A percentile compares a stretch with the other conserved stretches of the same genome.
Conservation (phyloP, 768 basidiomycete genomes). For the Kwoniella heveanensis region DNA sequence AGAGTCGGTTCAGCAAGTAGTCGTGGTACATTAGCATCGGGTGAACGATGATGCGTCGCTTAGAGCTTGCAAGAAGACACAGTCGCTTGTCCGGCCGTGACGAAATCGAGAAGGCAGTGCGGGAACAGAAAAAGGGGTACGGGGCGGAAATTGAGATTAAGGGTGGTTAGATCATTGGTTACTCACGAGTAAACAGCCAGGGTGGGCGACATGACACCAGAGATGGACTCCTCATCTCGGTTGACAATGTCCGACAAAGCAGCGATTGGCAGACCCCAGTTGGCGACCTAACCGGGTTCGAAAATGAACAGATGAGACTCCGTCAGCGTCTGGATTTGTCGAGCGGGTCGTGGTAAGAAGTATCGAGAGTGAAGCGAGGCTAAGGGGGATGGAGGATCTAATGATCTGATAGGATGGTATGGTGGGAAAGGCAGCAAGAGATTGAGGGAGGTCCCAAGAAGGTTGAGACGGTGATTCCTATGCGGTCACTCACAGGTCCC, state of each 20-base stretch:
- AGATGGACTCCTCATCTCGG: conserved; percentile 96
- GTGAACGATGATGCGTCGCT: too few relatives aligned
- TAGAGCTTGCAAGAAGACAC: too few relatives aligned
- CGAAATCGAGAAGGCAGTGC: too few relatives aligned
- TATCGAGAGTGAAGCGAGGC: too few relatives aligned
- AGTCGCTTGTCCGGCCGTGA: too few relatives aligned
- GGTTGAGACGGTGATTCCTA: too few relatives aligned
- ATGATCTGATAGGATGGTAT: too few relatives aligned
- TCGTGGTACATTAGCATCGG: too few relatives aligned
- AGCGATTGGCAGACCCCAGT: conserved; percentile 96
- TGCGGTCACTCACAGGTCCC: conserved; percentile 93
- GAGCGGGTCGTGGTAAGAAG: too few relatives aligned
- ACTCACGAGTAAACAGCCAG: conserved; percentile 90
- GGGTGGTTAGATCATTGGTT: background rate
- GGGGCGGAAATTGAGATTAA: background rate
- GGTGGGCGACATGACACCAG: conserved; percentile 93
- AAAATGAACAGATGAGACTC: background rate
- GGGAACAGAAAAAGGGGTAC: background rate
- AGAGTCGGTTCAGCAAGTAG: too few relatives aligned
- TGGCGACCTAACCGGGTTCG: conserved; percentile 71
- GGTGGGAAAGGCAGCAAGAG: background rate
- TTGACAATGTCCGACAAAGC: conserved; percentile 78
- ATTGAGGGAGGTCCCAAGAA: conserved; percentile 8
- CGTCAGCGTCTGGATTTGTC: too few relatives aligned
- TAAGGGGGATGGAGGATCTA: too few relatives aligned